Evolutionary conservation across 371 early-diverging fungal genomes (phyloP), one percentile per base, ranked within the genome.

Genomic region (Actinomortierella wolfii): DNA sequence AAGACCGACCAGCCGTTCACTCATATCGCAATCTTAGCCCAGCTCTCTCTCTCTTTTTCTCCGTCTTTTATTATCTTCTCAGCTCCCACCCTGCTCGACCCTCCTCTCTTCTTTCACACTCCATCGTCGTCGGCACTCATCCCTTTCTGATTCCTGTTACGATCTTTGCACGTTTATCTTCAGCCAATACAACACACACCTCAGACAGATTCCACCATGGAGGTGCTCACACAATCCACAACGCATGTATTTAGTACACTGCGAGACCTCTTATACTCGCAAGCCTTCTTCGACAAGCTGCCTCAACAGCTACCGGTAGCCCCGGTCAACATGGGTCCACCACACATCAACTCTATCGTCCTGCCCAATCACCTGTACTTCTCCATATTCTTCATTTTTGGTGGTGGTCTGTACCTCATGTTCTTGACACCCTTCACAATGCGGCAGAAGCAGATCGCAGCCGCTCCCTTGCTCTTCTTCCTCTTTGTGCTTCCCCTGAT

Each of bases 371-470:
- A 56, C 14, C 34, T 39, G 39, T 71, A 71, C 51, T 71, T 71
- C 26, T 51, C 62, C 39, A 65, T 71, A 58, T 71, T 71, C 51
- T 65, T 71, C 71, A 54, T 71, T 42, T 71, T 65, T 65, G 71
- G 71, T 20, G 65, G 59, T 7, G 59, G 71, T 8, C 71, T 71
- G 52, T 71, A 71, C 28, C 13, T 65, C 56, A 61, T 71, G 49
- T 42, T 71, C 26, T 66, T 71, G 49, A n/a, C 61, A 42, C 61
- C 61, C n/a, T 61, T 65, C 47, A 51, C 59, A 2, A 56, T 65
- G n/a, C 57, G 55, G 1, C 66, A 65, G 15, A 71, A 71, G 42
- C 71, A 60, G 54, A 50, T 39, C 39, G 46, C 65, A 9, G 71
- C 71, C 11, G 66, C 71, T 1, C 71, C 71, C 0, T 48, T 65